Evolutionary conservation across 2,329 filamentous ascomycete species (phyloP).

Genomic region (Phaeophleospora eucalypticola): DNA sequence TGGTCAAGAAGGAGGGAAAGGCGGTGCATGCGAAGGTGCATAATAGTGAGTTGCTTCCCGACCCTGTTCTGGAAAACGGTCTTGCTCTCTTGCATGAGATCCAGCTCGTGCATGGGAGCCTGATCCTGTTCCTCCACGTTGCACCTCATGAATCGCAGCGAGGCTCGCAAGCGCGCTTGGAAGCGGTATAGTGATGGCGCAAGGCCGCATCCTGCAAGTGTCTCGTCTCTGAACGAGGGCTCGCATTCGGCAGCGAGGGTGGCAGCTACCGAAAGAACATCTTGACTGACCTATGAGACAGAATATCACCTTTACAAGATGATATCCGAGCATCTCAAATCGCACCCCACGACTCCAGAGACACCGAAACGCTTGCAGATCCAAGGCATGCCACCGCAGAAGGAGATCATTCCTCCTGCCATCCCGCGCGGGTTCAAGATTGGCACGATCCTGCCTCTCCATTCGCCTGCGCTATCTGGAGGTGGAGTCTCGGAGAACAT

Average conservation of each 20-base stretch:
- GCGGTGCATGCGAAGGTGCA: conserved; percentile 51
- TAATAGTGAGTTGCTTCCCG: conserved; percentile 53
- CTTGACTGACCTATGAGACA: conserved; percentile 38
- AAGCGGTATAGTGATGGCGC: neutral
- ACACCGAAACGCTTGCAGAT: conserved; percentile 69
- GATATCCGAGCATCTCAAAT: conserved; percentile 69
- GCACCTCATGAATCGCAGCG: too few relatives aligned
- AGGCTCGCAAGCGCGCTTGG: too few relatives aligned
- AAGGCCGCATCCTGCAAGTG: neutral
- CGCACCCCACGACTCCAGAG: conserved; percentile 71
- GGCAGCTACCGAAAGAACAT: neutral
- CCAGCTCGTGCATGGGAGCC: too few relatives aligned
- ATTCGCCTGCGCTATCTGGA: conserved; percentile 84
- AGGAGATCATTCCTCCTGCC: conserved; percentile 54
- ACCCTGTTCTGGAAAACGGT: neutral
- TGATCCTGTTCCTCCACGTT: too few relatives aligned
- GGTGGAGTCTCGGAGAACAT: conserved; percentile 93
- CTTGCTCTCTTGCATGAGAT: too few relatives aligned
- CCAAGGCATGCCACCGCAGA: conserved; percentile 69
- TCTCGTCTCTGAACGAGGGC: too few relatives aligned
- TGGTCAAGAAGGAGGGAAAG: conserved; percentile 61
- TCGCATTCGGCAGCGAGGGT: neutral
- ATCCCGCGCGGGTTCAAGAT: conserved; percentile 87
- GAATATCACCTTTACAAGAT: conserved; percentile 84
- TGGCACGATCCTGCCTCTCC: conserved; percentile 74